phyloP scores from a whole-genome alignment of 73 alveolate species.

The Stentor coeruleus region DNA sequence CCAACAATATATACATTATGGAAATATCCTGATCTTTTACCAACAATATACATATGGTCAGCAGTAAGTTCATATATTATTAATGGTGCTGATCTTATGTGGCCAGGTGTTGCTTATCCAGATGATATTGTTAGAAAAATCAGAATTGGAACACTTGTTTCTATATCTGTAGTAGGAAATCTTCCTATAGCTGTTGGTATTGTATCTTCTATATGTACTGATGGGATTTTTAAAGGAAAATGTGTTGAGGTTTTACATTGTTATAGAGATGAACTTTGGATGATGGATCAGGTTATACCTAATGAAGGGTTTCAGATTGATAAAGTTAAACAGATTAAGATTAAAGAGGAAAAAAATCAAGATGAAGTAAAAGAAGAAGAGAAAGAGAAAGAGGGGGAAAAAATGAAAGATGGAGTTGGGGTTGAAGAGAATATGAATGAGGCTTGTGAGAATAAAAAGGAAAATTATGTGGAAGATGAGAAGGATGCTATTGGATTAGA shows the following conservation, averaged over 20 bases:
- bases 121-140: background rate
- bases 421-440: background rate
- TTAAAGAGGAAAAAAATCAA: background rate
- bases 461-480: background rate
- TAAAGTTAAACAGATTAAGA: background rate
- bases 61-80: background rate
- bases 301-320: conserved; percentile 22
- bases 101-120: conserved; percentile 1
- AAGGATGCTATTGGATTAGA: background rate
- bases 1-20: background rate
- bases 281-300: background rate
- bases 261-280: conserved; percentile 9
- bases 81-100: conserved; percentile 17
- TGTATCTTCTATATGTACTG: background rate
- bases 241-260: conserved; percentile 17
- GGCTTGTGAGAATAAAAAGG: background rate
- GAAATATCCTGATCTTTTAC: background rate
- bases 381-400: background rate
- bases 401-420: background rate
- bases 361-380: conserved; percentile 4
- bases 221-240: background rate
- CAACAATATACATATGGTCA: background rate
- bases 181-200: conserved; percentile 9
- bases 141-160: background rate
- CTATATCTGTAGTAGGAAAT: background rate